These are phyloP conservation scores for Chaetoscypha palmicola DNA, from an alignment of 2,329 filamentous ascomycete genomes.

Conservation along the genomic window DNA sequence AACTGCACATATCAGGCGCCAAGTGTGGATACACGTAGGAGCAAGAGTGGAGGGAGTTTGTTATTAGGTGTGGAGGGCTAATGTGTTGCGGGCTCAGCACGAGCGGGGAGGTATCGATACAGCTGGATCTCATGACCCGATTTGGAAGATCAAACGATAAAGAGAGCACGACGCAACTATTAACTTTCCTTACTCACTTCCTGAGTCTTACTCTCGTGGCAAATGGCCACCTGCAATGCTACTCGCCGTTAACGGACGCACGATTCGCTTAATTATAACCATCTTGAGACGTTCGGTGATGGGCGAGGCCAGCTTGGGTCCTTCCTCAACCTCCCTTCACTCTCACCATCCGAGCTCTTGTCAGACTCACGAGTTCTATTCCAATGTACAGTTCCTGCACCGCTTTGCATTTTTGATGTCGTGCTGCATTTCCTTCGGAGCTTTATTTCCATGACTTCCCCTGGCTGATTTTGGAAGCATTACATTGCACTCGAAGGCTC, in stretches of 20 bases:
- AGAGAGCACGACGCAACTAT: constrained; percentile 8
- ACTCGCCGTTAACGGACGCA: constrained; percentile 27
- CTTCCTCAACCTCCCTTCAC: not conserved
- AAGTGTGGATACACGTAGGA: constrained; percentile 27
- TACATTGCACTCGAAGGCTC: too few relatives aligned
- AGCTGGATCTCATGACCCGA: constrained; percentile 29
- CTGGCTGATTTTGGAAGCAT: too few relatives aligned
- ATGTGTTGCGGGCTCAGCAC: constrained; percentile 18
- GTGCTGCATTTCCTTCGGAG: too few relatives aligned
- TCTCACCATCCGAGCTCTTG: too few relatives aligned
- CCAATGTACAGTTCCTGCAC: too few relatives aligned
- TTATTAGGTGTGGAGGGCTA: constrained; percentile 30
- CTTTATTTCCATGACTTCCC: too few relatives aligned
- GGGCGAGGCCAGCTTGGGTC: constrained; percentile 8
- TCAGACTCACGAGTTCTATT: too few relatives aligned
- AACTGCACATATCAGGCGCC: constrained; percentile 16
- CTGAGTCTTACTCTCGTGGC: too few relatives aligned
- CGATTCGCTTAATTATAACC: constrained; percentile 10
- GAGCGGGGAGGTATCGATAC: constrained; percentile 21
- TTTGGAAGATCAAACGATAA: constrained; percentile 26
- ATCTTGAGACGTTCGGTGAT: constrained; percentile 11
- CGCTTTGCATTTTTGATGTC: too few relatives aligned
- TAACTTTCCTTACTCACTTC: constrained; percentile 14
- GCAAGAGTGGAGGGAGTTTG: constrained; percentile 28
- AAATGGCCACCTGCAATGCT: constrained; percentile 7